These are phyloP conservation scores for Bipolaris gigantea DNA, from an alignment of 2,329 filamentous ascomycete species.

Conservation along the genomic window DNA sequence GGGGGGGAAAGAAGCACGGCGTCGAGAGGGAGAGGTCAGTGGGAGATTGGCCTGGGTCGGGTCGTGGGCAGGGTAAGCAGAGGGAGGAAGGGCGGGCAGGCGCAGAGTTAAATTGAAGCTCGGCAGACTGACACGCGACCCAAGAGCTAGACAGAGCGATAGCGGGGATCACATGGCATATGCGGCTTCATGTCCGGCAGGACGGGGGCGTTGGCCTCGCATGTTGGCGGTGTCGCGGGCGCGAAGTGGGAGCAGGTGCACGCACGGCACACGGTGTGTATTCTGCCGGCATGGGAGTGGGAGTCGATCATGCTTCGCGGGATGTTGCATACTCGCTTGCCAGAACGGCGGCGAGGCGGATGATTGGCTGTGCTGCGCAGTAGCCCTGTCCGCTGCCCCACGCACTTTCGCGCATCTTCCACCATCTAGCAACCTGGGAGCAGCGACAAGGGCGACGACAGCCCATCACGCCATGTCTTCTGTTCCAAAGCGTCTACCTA, in stretches of 20 bases:
- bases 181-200: constrained; percentile 1
- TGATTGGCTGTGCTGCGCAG: constrained; percentile 8
- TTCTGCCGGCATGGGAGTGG: background rate
- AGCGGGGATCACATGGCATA: constrained; percentile 17
- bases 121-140: constrained; percentile 18
- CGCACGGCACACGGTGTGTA: background rate
- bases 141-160: constrained; percentile 16
- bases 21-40: background rate
- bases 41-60: constrained; percentile 2
- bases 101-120: constrained; percentile 17
- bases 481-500: background rate
- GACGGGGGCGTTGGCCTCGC: background rate
- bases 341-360: constrained; percentile 8
- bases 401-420: constrained; percentile 13
- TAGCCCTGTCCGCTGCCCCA: constrained; percentile 2
- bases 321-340: constrained; percentile 16
- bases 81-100: constrained; percentile 15
- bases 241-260: background rate
- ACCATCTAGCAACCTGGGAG: constrained; percentile 6
- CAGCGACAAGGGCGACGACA: constrained; percentile 1
- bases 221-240: constrained; percentile 2
- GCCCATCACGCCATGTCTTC: constrained; percentile 1
- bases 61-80: constrained; percentile 6
- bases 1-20: constrained; percentile 12
- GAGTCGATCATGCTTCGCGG: constrained; percentile 5